Base-by-base conservation (phyloP, 2,329 filamentous ascomycete species). In the Phyllachora maydis region DNA sequence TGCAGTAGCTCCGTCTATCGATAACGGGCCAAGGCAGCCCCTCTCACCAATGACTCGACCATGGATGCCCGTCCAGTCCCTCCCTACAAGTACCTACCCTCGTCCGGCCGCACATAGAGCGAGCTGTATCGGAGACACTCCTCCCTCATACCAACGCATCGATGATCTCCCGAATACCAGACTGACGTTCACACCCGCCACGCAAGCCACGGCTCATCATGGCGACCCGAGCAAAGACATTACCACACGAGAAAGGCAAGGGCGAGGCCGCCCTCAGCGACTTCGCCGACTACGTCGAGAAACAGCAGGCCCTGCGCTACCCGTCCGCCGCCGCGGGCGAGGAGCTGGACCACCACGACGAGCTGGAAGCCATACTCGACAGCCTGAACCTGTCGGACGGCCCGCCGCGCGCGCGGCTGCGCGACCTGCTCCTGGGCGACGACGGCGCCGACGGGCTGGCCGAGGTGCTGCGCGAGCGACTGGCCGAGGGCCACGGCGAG, bases 221-320 rank as follows among this genome's bases (percentile, higher is more conserved):
- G 65, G 49, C 63, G 20, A 50, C 14, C 20, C 14, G 6, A 6
- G 40, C 26, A 65, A 58, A 50, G 37, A 50, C 35, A 44, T 49
- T 71, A 28, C 61, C 66, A 19, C 70, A 79, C 40, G 83, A 92
- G 49, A 67, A 76, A 47, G 73, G 79, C 35, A 81, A 78, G 52
- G 82, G 82, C 35, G 83, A 93, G 53, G 68, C 77, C 30, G 83
- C 85, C 8, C 62, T 98, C 26, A 88, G 77, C 54, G 88, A 95
- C 38, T 98, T 98, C 45, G 82, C 83, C 46, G 88, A 98, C 40
- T 95, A 93, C 40, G 88, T 93, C 34, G 82, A 95, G 47, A 76
- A 82, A 45, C 83, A 95, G 45, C 88, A 95, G 47, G 70, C 71
- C 9, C 50, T 72, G 23, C 71, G 76, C 27, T 71, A 67, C 35